A percentile compares a stretch with the other conserved stretches of the same genome.
Conservation (phyloP, 2,329 filamentous ascomycete species). For the Botryotinia calthae region DNA sequence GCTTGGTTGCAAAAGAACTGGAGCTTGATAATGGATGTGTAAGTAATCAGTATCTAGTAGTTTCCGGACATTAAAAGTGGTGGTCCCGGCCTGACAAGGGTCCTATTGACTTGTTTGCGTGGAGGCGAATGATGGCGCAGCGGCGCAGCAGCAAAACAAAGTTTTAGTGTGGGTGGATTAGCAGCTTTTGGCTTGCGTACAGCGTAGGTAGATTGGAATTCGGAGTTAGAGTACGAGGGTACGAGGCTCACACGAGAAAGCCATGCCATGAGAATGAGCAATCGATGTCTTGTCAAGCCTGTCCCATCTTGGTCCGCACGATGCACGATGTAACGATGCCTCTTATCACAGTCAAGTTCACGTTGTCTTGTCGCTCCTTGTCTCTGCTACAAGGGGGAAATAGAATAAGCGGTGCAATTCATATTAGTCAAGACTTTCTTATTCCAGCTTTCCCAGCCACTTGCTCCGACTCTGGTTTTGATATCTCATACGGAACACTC, state of each 20-base stretch:
- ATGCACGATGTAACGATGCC: not conserved
- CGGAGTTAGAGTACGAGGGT: not conserved
- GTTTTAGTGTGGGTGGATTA: not conserved
- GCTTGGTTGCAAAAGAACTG: not conserved
- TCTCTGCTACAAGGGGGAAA: not conserved
- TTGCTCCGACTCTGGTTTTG: not conserved
- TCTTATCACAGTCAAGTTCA: not conserved
- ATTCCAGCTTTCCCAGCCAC: slow-evolving; percentile 1
- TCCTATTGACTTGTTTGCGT: not conserved
- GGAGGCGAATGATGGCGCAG: slow-evolving; percentile 4
- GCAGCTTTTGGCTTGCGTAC: not conserved
- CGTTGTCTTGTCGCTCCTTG: not conserved
- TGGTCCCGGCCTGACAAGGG: not conserved
- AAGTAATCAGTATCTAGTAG: not conserved
- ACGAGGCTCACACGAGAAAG: not conserved
- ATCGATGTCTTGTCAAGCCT: not conserved
- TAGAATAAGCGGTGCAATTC: not conserved
- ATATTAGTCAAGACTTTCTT: not conserved
- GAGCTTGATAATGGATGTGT: slow-evolving; percentile 4
- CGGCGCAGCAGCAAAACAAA: slow-evolving; percentile 9
- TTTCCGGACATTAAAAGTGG: slow-evolving; percentile 18
- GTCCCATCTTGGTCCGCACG: not conserved
- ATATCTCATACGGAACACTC: not conserved
- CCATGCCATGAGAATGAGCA: not conserved
- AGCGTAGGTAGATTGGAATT: no score